phyloP scores from a whole-genome alignment of 495 filamentous ascomycete species.

The Astrothelium subdiscretum region DNA sequence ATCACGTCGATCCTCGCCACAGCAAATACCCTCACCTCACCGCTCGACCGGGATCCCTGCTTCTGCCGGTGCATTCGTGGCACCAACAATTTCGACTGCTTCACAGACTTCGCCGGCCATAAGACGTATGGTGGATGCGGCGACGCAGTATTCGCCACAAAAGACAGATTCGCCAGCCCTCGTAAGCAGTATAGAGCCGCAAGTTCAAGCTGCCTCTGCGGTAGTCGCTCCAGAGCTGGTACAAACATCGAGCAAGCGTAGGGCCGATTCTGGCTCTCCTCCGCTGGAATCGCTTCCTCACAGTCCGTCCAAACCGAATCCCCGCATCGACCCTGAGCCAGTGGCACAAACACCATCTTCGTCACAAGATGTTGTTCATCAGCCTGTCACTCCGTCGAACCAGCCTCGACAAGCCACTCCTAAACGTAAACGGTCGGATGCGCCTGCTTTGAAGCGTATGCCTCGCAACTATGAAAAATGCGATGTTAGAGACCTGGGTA shows the following conservation, averaged over 20 bases:
- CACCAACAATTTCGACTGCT: not conserved
- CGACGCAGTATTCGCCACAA: not conserved
- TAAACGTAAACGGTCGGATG: slow-evolving; percentile 21
- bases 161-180: not conserved
- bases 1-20: not conserved
- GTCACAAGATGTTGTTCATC: slow-evolving; percentile 1
- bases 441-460: slow-evolving; percentile 46
- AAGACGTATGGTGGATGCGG: not conserved
- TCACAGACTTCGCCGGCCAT: not conserved
- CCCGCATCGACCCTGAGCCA: slow-evolving; percentile 10
- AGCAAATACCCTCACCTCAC: not conserved
- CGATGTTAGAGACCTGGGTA: slow-evolving; percentile 69
- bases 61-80: not conserved
- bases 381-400: not conserved
- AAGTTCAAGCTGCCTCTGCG: not conserved
- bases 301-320: slow-evolving; percentile 1
- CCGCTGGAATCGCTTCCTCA: slow-evolving; percentile 6
- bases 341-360: slow-evolving; percentile 9
- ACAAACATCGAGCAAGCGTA: slow-evolving; percentile 10
- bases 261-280: slow-evolving; percentile 10
- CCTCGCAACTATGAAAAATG: slow-evolving; percentile 68
- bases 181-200: not conserved
- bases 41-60: not conserved
- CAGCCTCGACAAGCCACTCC: slow-evolving; percentile 6
- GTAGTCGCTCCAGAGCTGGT: not conserved